Evolutionary conservation across 495 filamentous ascomycete genomes (phyloP).

Genomic region (Daldinia loculata): DNA sequence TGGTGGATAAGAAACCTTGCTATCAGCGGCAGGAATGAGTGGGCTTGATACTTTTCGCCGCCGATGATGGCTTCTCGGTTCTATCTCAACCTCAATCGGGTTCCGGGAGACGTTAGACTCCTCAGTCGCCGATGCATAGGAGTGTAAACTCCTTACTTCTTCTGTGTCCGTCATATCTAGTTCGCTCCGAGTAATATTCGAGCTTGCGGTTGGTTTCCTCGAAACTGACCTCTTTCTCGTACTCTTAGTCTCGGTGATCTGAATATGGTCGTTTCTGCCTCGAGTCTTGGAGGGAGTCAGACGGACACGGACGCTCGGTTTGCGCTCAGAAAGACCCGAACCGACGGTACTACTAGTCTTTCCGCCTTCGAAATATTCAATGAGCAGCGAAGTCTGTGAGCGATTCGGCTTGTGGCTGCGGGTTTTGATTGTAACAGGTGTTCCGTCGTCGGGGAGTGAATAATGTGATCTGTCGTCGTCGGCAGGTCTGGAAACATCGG

Average conservation of each 20-base stretch:
- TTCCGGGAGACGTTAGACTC: constrained; percentile 75
- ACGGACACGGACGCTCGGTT: constrained; percentile 94
- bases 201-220: constrained; percentile 68
- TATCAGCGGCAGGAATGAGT: constrained; percentile 61
- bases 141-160: constrained; percentile 61
- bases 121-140: constrained; percentile 77
- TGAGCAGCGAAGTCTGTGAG: constrained; percentile 92
- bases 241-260: constrained; percentile 78
- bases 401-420: constrained; percentile 67
- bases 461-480: constrained; percentile 71
- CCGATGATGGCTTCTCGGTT: constrained; percentile 56
- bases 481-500: constrained; percentile 83
- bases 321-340: constrained; percentile 52
- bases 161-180: constrained; percentile 54
- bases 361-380: constrained; percentile 96
- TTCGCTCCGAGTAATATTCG: constrained; percentile 63
- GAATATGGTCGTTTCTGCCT: constrained; percentile 73
- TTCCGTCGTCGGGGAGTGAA: constrained; percentile 95
- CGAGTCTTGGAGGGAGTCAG: constrained; percentile 78
- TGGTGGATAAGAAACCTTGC: constrained; percentile 68
- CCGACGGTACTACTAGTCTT: constrained; percentile 65
- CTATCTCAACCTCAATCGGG: constrained; percentile 86
- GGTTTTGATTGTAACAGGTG: constrained; percentile 87
- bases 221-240: constrained; percentile 64
- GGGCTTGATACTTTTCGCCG: constrained; percentile 62